Evolutionary conservation across 306 rosid genomes (phyloP).

Genomic region (Dalbergia cochinchinensis): DNA sequence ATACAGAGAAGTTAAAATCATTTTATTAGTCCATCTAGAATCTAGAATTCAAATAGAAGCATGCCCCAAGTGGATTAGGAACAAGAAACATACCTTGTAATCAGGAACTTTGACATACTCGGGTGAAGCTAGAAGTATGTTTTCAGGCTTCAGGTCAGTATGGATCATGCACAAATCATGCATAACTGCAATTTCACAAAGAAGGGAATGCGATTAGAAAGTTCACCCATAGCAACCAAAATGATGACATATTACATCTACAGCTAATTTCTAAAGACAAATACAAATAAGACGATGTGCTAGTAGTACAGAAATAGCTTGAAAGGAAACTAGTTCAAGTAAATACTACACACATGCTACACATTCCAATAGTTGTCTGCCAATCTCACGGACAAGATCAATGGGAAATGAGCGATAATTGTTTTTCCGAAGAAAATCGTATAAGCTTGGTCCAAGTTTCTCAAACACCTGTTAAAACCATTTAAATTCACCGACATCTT

Average conservation of each 20-base stretch:
- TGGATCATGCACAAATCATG: slow-evolving; percentile 87
- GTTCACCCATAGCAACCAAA: neutral
- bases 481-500: slow-evolving; percentile 83
- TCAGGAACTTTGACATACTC: slow-evolving; percentile 85
- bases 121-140: slow-evolving; percentile 73
- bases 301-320: slow-evolving; percentile 19
- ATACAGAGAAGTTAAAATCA: neutral
- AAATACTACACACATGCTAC: slow-evolving; percentile 99
- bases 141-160: slow-evolving; percentile 96
- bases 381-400: slow-evolving; percentile 99
- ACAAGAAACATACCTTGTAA: slow-evolving; percentile 53
- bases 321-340: slow-evolving; percentile 56
- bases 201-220: slow-evolving; percentile 3
- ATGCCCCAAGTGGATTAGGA: neutral
- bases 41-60: neutral
- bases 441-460: slow-evolving; percentile 99
- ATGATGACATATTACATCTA: neutral
- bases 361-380: slow-evolving; percentile 99
- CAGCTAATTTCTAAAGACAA: neutral
- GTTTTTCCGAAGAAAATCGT: slow-evolving; percentile 99
- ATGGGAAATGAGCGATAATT: slow-evolving; percentile 99
- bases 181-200: slow-evolving; percentile 72
- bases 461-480: slow-evolving; percentile 99
- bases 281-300: neutral
- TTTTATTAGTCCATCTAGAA: neutral